Conservation (phyloP, 495 filamentous ascomycete genomes). For the Penicillium egyptiacum region DNA sequence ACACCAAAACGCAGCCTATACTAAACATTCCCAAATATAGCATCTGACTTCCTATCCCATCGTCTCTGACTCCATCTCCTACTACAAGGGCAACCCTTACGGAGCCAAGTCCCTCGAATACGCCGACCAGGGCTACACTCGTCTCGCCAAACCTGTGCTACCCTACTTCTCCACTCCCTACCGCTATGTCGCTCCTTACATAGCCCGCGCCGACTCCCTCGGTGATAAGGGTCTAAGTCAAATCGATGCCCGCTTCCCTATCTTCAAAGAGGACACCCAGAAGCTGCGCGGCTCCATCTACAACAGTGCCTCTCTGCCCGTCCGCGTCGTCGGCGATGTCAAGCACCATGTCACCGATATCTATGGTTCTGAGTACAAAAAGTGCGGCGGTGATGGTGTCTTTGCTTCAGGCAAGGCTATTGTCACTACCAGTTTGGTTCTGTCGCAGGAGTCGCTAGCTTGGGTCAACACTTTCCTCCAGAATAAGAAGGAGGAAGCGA, state of each 20-base stretch:
- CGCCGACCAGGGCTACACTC: constrained; percentile 64
- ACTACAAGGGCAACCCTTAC: constrained; percentile 75
- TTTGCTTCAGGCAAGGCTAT: constrained; percentile 71
- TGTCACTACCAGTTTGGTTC: constrained; percentile 68
- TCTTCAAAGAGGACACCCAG: constrained; percentile 82
- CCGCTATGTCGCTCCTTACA: constrained; percentile 76
- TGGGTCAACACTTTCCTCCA: constrained; percentile 57
- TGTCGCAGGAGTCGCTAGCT: constrained; percentile 65
- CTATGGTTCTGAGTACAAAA: constrained; percentile 75
- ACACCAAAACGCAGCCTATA: constrained; percentile 2
- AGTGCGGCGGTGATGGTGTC: constrained; percentile 66
- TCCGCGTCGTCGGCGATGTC: constrained; percentile 63
- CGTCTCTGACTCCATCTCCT: constrained; percentile 72
- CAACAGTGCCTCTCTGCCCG: constrained; percentile 63
- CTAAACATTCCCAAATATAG: constrained; percentile 37
- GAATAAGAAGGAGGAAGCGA: constrained; percentile 60
- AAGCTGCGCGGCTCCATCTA: constrained; percentile 69
- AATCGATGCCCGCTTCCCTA: constrained; percentile 78
- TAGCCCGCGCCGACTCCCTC: constrained; percentile 75
- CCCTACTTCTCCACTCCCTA: constrained; percentile 77
- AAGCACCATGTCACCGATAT: constrained; percentile 73
- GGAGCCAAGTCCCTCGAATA: constrained; percentile 78
- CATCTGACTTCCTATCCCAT: constrained; percentile 85
- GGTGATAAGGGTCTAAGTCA: constrained; percentile 71
- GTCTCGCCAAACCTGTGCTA: constrained; percentile 68